These are phyloP conservation scores for Candida saitoana DNA, from an alignment of 805 yeast species.

Conservation along the genomic window DNA sequence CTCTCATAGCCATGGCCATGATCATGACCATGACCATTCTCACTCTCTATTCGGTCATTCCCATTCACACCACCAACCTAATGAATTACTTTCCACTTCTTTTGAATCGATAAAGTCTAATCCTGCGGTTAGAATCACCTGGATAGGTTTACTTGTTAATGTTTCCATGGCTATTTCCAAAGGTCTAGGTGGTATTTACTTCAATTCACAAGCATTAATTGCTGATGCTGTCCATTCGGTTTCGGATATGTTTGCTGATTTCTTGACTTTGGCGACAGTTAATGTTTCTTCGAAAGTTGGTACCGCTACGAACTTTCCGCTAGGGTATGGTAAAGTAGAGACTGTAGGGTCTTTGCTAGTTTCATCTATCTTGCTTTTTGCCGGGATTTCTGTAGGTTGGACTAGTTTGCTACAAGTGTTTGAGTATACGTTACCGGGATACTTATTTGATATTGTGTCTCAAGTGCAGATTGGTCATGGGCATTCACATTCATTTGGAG, in stretches of 20 bases:
- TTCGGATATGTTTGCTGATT: slow-evolving; percentile 85
- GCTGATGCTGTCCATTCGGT: slow-evolving; percentile 96
- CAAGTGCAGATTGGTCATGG: slow-evolving; percentile 47
- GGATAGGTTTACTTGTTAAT: slow-evolving; percentile 84
- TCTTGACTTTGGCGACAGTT: slow-evolving; percentile 85
- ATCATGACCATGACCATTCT: slow-evolving; percentile 6
- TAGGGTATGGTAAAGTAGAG: slow-evolving; percentile 91
- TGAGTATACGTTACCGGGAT: slow-evolving; percentile 64
- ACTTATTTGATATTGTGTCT: slow-evolving; percentile 51
- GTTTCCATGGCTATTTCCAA: slow-evolving; percentile 83
- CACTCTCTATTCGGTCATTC: slow-evolving; percentile 24
- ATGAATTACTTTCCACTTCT: slow-evolving; percentile 33
- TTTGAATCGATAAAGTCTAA: slow-evolving; percentile 38
- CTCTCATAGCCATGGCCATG: slow-evolving; percentile 6
- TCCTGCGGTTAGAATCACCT: slow-evolving; percentile 89
- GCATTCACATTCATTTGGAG: slow-evolving; percentile 43
- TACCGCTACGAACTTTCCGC: slow-evolving; percentile 64
- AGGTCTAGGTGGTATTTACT: slow-evolving; percentile 82
- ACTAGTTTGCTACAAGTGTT: slow-evolving; percentile 64
- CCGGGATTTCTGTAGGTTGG: slow-evolving; percentile 91
- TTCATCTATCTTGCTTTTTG: slow-evolving; percentile 73
- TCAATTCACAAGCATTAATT: slow-evolving; percentile 89
- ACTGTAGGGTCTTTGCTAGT: slow-evolving; percentile 89
- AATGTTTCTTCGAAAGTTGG: slow-evolving; percentile 58
- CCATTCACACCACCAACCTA: slow-evolving; percentile 44